phyloP scores from a whole-genome alignment of 331 rosid genomes.

The Quercus lobata region DNA sequence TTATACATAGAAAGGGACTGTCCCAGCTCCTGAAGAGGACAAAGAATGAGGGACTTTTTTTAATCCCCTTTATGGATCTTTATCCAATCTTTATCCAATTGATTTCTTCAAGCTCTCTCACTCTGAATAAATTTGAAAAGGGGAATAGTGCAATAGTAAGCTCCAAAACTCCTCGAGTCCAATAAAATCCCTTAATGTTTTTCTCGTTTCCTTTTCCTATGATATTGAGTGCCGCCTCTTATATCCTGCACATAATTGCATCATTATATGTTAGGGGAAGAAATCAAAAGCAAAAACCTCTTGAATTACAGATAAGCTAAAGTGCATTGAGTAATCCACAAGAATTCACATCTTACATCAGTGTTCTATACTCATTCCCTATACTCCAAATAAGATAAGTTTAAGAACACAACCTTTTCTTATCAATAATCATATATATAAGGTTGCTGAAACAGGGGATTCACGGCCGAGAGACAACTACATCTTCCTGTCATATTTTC shows the following conservation, averaged over 20 bases:
- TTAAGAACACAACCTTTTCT: not conserved
- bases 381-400: too few species aligned
- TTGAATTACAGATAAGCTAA: not conserved
- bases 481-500: too few species aligned
- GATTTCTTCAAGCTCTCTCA: slow-evolving; percentile 11
- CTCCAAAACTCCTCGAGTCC: slow-evolving; percentile 13
- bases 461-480: not conserved
- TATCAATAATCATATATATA: not conserved
- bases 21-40: slow-evolving; percentile 20
- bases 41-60: not conserved
- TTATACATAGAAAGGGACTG: slow-evolving; percentile 22
- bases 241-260: slow-evolving; percentile 41
- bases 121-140: slow-evolving; percentile 10
- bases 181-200: not conserved
- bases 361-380: not conserved
- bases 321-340: not conserved
- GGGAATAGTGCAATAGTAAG: slow-evolving; percentile 21
- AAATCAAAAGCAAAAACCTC: not conserved
- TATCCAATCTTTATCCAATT: not conserved
- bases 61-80: not conserved
- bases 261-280: not conserved
- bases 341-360: not conserved
- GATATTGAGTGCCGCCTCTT: slow-evolving; percentile 1
- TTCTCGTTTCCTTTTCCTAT: slow-evolving; percentile 16
- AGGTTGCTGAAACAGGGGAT: not conserved